Conservation (phyloP, 1,284 basidiomycete species). For the Limonomyces culmigenus region DNA sequence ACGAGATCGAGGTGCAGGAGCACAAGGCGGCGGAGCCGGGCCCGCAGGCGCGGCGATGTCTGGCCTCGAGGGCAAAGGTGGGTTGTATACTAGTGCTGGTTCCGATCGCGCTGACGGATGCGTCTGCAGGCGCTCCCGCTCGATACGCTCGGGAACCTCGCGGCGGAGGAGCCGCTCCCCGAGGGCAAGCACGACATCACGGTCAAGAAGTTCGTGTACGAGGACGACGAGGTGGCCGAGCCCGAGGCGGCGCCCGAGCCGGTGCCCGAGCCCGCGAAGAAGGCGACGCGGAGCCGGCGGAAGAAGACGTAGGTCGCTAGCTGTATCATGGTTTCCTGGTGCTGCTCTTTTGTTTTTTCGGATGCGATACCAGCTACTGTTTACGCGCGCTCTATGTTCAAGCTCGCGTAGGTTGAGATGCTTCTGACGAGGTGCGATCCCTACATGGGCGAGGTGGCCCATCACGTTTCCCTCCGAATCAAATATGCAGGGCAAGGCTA, state of each 20-base stretch:
- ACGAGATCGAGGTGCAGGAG: constrained; percentile 37
- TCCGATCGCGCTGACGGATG: too few relatives aligned
- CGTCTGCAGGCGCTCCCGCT: constrained; percentile 37
- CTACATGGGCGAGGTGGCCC: not conserved
- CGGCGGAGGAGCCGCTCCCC: constrained; percentile 39
- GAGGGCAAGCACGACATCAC: constrained; percentile 35
- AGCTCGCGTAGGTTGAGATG: not conserved
- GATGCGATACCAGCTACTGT: too few relatives aligned
- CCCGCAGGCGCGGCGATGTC: constrained; percentile 37
- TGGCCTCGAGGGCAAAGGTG: constrained; percentile 52
- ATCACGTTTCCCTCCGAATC: too few relatives aligned
- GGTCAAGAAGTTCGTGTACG: constrained; percentile 72
- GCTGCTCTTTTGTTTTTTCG: not conserved
- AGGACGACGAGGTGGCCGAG: constrained; percentile 41
- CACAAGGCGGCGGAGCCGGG: constrained; percentile 25
- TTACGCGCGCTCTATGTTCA: not conserved
- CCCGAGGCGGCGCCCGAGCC: constrained; percentile 15
- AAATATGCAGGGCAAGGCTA: too few relatives aligned
- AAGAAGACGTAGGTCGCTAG: not conserved
- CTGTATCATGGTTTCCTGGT: not conserved
- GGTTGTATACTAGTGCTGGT: constrained; percentile 9
- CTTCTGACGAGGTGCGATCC: not conserved
- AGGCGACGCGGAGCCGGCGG: not conserved
- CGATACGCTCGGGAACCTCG: constrained; percentile 62
- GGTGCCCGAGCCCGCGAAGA: not conserved